Base-by-base conservation (phyloP, 2,329 filamentous ascomycete genomes). In the Fusarium goolgardi region DNA sequence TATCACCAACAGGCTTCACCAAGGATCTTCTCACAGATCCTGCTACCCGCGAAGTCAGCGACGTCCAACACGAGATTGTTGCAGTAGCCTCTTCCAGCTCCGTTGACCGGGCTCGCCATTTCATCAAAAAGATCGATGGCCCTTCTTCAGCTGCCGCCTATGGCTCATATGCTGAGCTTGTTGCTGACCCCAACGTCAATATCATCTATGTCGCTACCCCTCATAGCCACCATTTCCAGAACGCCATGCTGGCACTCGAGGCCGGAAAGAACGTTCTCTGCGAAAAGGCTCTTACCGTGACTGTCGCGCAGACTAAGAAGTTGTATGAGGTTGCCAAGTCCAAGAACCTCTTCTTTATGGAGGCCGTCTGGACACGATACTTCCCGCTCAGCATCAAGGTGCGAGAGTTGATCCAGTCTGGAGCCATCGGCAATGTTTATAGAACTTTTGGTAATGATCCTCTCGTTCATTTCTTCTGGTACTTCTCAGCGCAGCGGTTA, bases 221-320 rank as follows among this genome's bases (percentile, higher is more conserved):
- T 18, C 94, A 97, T 81, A 94, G 91, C 73, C 94, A 97, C 78
- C 94, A 97, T 82, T 97, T 94, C 82, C 93, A 96, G 78, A 95
- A 97, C 80, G 87, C 88, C 67, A 92, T 94, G 87, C 86, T 96
- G n/a, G 91, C 90, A 43, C 84, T 97, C 39, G 86, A 92, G 70
- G 91, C 91, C 10, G 91, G 92, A 74, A 97, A 97, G 84, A 86
- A 95, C 73, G 93, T 97, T 31, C 86, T 97, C 34, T 97, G 93
- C 78, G 94, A 97, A 80, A 97, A 97, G 84, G 88, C 94, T 0
- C 90, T 97, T 73, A 96, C 93, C 2, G 91, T 95, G 66, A 97
- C 91, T 67, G 93, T 91, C 4, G 83, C 88, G 12, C 94, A 97
- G 80, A 83, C 91, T 25, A 88, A 87, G 78, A 88, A 88, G 76